Evolutionary conservation across 1,284 basidiomycete species (phyloP), one percentile per base, ranked within the genome.

Genomic region (Pascua guehoae): DNA sequence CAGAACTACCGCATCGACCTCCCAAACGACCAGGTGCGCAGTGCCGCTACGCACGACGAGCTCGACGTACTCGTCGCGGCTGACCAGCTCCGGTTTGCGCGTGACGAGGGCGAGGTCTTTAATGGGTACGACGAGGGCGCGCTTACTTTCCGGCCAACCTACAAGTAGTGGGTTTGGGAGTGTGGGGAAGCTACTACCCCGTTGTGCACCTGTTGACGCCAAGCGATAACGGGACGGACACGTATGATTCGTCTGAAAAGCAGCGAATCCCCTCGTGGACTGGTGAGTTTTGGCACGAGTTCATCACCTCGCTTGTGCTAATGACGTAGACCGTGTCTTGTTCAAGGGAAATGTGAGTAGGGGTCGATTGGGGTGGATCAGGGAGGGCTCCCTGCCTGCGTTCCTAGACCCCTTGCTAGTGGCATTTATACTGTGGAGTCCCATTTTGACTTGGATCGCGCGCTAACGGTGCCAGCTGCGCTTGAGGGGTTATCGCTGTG

Each of bases 241-340:
- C 81, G 48, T 99, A 98, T 74, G 96, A 99, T 73, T 88, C 91
- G 4, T 91, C 91, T 63, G 96, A 98, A 75, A 99, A 98, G 79
- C 85, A 88, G 81, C 85, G 96, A 8, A 88, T 97, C 70, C 96
- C 96, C 1, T 91, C 95, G 9, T 98, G 95, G 94, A 98, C 93
- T 67, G 91, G 90, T 91, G 58, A 55, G 81, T 55, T 55, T 16
- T 18, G 14, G 16, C 16, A 24, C 18, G 12, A 3, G 11, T 8
- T 18, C 5, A 9, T 16, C 12, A 41, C 38, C 41, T 16, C 39
- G 32, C 7, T 32, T 3, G 24, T 32, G 24, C 24, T 32, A 32
- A 51, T 49, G 49, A 43, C 49, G 45, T 66, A 91, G 93, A 97
- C 78, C 88, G 93, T n/a, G 85, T 99, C 14, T 74, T 99, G 51